phyloP scores from a whole-genome alignment of 805 yeast species.

The Ogataea thermomethanolica region DNA sequence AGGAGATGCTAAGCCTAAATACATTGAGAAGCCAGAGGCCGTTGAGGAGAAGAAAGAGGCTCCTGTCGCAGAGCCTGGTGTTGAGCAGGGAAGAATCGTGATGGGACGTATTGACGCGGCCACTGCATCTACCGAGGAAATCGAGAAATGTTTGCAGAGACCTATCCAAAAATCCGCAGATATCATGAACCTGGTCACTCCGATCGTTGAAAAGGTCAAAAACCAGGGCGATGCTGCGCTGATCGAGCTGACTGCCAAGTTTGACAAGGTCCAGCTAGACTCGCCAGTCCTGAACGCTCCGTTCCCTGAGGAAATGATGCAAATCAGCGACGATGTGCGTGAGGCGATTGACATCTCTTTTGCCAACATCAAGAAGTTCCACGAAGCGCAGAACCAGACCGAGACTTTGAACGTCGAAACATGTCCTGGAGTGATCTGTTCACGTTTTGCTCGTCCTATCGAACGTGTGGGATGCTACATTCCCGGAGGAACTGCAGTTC shows the following conservation, averaged over 20 bases:
- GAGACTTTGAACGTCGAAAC: conserved; percentile 84
- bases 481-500: conserved; percentile 98
- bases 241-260: conserved; percentile 84
- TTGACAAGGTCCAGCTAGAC: conserved; percentile 74
- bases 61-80: conserved; percentile 3
- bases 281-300: conserved; percentile 85
- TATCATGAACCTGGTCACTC: conserved; percentile 88
- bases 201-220: conserved; percentile 79
- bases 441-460: conserved; percentile 92
- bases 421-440: conserved; percentile 88
- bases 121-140: conserved; percentile 39
- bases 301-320: conserved; percentile 73
- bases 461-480: conserved; percentile 93
- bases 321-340: conserved; percentile 67
- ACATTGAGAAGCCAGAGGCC: conserved; percentile 36
- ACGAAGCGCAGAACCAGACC: conserved; percentile 81
- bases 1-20: conserved; percentile 93
- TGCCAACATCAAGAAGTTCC: conserved; percentile 86
- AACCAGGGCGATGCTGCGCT: conserved; percentile 81
- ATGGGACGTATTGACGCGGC: conserved; percentile 48
- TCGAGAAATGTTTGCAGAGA: conserved; percentile 68
- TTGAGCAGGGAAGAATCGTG: conserved; percentile 39
- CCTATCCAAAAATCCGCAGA: conserved; percentile 95
- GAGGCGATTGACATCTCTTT: conserved; percentile 87
- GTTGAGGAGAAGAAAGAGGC: conserved; percentile 15